phyloP scores from a whole-genome alignment of 176 grass and related monocot genomes.

The Oryza australiensis region DNA sequence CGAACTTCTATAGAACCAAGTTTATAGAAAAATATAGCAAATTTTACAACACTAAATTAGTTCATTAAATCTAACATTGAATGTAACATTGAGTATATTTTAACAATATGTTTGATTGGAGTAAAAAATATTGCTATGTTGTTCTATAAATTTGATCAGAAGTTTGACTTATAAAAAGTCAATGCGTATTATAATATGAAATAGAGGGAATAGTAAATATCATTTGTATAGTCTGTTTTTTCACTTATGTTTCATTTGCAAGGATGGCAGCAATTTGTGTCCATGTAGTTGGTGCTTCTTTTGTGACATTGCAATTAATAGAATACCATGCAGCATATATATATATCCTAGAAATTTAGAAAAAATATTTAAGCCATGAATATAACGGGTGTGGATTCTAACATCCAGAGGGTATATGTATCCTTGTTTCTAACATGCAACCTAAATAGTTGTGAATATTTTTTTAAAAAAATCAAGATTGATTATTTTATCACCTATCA shows the following conservation, averaged over 20 bases:
- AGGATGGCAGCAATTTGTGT: background rate
- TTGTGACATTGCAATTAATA: background rate
- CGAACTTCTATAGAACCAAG: too few relatives aligned
- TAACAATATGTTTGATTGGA: too few relatives aligned
- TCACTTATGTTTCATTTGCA: background rate
- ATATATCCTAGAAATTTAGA: background rate
- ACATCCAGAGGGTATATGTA: background rate
- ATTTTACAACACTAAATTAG: too few relatives aligned
- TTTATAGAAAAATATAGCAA: too few relatives aligned
- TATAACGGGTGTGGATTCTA: background rate
- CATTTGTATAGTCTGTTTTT: background rate
- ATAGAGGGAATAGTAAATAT: background rate
- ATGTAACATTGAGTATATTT: too few relatives aligned
- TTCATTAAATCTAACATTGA: too few relatives aligned
- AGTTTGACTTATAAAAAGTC: too few relatives aligned
- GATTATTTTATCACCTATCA: background rate
- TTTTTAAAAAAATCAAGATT: background rate
- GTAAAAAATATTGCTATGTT: too few relatives aligned
- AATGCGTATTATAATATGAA: too few relatives aligned
- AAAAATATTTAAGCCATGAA: background rate
- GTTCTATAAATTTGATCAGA: too few relatives aligned
- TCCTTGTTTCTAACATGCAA: background rate
- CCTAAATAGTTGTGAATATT: background rate
- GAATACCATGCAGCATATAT: background rate
- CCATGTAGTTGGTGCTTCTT: background rate